These are phyloP conservation scores for Russula sp. DNA, from an alignment of 768 basidiomycete genomes.

Conservation along the genomic window DNA sequence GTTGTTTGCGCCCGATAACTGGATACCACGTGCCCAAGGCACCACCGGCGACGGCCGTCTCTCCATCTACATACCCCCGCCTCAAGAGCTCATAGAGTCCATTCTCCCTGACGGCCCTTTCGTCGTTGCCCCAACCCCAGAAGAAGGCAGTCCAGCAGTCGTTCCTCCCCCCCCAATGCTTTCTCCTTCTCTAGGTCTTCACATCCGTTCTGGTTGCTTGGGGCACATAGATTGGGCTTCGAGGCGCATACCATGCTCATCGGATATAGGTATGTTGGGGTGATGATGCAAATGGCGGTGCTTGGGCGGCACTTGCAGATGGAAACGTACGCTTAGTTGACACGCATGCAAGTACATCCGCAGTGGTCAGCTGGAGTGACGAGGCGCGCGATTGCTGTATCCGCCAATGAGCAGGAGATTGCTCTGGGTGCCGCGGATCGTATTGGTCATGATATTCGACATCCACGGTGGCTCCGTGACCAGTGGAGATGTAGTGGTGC, in stretches of 20 bases:
- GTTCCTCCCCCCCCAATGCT: slow-evolving; percentile 11
- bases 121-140: slow-evolving; percentile 23
- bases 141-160: slow-evolving; percentile 24
- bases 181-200: slow-evolving; percentile 12
- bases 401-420: too few species aligned
- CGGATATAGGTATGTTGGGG: too few species aligned
- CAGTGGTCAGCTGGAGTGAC: too few species aligned
- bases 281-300: too few species aligned
- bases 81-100: slow-evolving; percentile 23
- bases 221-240: slow-evolving; percentile 56
- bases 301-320: too few species aligned
- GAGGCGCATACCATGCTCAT: slow-evolving; percentile 72
- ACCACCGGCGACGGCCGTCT: slow-evolving; percentile 25
- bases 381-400: too few species aligned
- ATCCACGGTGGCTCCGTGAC: too few species aligned
- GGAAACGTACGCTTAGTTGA: too few species aligned
- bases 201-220: slow-evolving; percentile 61
- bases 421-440: too few species aligned
- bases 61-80: slow-evolving; percentile 28
- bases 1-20: slow-evolving; percentile 25
- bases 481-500: too few species aligned
- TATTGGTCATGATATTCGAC: too few species aligned
- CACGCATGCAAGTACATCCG: too few species aligned
- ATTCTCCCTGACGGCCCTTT: slow-evolving; percentile 20
- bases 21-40: slow-evolving; percentile 28